These are phyloP conservation scores for Debaryomyces singareniensis DNA, from an alignment of 1,139 yeast genomes.

Conservation along the genomic window DNA sequence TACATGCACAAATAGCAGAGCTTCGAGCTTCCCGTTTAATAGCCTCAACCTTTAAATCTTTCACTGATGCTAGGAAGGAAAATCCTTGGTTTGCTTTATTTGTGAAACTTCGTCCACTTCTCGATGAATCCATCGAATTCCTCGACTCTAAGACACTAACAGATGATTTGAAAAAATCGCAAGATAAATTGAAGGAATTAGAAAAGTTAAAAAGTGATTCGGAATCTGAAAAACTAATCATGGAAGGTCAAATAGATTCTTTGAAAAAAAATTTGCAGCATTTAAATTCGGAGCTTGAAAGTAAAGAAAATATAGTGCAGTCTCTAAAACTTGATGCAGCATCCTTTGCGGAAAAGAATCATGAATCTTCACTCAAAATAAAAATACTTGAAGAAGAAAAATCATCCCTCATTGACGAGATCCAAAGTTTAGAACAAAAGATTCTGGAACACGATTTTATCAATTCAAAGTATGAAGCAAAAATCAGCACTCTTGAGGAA, in stretches of 20 bases:
- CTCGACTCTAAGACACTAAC: conserved; percentile 51
- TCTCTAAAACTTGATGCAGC: conserved; percentile 20
- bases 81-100: conserved; percentile 83
- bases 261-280: conserved; percentile 38
- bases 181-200: conserved; percentile 32
- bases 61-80: conserved; percentile 40
- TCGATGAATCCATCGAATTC: conserved; percentile 59
- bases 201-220: conserved; percentile 38
- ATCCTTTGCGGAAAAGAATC: background rate
- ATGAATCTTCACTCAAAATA: background rate
- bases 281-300: conserved; percentile 18
- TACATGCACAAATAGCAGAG: conserved; percentile 46
- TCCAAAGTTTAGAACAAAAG: background rate
- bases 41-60: conserved; percentile 53
- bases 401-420: background rate
- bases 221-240: conserved; percentile 41
- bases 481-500: background rate
- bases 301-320: conserved; percentile 20
- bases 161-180: conserved; percentile 36
- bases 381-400: background rate
- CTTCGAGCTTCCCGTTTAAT: conserved; percentile 70
- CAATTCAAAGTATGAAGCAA: background rate
- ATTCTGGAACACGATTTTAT: background rate
- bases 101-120: conserved; percentile 67
- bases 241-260: conserved; percentile 41